These are phyloP conservation scores for Blastomyces percursus DNA, from an alignment of 2,329 filamentous ascomycete species.

Conservation along the genomic window DNA sequence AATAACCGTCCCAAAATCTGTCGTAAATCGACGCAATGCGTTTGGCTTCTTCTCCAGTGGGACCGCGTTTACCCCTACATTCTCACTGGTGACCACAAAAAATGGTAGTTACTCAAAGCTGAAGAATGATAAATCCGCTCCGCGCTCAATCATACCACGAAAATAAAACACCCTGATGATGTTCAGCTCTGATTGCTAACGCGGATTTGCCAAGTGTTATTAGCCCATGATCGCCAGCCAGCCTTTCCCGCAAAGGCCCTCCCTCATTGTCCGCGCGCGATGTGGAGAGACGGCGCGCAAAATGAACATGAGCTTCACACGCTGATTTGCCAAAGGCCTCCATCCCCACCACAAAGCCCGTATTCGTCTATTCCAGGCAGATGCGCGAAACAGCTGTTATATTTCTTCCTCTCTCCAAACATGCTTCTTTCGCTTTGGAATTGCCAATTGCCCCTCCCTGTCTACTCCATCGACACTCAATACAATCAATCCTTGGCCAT, in stretches of 20 bases:
- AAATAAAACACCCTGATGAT: too few relatives aligned
- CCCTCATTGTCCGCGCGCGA: background rate
- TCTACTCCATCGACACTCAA: background rate
- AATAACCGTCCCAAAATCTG: background rate
- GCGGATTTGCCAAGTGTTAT: background rate
- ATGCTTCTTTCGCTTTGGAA: background rate
- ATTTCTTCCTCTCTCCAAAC: background rate
- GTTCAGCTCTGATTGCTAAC: too few relatives aligned
- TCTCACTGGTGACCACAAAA: background rate
- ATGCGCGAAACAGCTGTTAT: background rate
- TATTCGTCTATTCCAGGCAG: background rate
- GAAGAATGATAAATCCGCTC: background rate
- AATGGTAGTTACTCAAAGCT: background rate
- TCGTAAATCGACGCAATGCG: background rate
- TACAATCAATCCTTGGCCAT: background rate
- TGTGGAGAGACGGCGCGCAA: background rate
- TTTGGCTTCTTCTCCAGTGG: background rate
- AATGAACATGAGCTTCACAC: background rate
- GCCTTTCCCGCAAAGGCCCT: background rate
- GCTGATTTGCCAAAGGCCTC: background rate
- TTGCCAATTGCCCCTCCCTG: background rate
- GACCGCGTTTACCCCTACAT: background rate
- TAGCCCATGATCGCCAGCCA: background rate
- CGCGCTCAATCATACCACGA: background rate
- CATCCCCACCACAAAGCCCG: background rate